A percentile compares a stretch with the other conserved stretches of the same genome.
These are phyloP conservation scores for Apophysomyces sp. DNA, from an alignment of 371 early-diverging fungal species.

Conservation along the genomic window DNA sequence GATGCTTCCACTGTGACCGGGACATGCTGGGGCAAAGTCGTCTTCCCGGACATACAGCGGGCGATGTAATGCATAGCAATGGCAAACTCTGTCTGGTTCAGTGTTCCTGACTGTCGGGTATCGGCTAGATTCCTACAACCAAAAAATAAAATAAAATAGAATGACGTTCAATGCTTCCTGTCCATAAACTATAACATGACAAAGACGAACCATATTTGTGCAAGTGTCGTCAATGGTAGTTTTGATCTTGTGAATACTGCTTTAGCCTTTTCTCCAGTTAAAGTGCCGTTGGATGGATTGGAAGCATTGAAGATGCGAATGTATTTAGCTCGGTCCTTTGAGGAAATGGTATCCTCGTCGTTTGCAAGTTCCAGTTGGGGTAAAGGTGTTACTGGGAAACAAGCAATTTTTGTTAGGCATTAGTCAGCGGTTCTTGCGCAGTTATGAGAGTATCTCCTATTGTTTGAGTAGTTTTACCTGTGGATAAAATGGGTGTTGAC, in stretches of 20 bases:
- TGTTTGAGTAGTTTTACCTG: constrained; percentile 3
- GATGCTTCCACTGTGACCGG: constrained; percentile 45
- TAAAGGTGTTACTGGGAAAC: background rate
- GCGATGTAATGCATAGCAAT: constrained; percentile 72
- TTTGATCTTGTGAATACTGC: constrained; percentile 9
- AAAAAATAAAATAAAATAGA: background rate
- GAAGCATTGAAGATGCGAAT: constrained; percentile 14
- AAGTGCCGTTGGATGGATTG: constrained; percentile 1
- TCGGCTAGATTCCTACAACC: constrained; percentile 46
- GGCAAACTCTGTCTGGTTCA: constrained; percentile 59
- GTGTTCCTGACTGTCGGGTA: constrained; percentile 48
- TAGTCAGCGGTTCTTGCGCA: too few relatives aligned
- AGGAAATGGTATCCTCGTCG: background rate
- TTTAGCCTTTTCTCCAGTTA: constrained; percentile 8
- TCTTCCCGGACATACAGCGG: constrained; percentile 56
- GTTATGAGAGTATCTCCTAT: background rate
- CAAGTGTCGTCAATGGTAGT: constrained; percentile 3
- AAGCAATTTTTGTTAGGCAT: too few relatives aligned
- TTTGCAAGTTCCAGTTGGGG: background rate
- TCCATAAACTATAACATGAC: background rate
- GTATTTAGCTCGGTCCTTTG: constrained; percentile 9
- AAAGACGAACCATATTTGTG: constrained; percentile 11
- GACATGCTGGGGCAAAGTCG: constrained; percentile 41
- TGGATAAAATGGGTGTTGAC: constrained; percentile 31
- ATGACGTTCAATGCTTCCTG: background rate